Conservation (phyloP, 2,329 filamentous ascomycete species). For the Cladosporium sp. region DNA sequence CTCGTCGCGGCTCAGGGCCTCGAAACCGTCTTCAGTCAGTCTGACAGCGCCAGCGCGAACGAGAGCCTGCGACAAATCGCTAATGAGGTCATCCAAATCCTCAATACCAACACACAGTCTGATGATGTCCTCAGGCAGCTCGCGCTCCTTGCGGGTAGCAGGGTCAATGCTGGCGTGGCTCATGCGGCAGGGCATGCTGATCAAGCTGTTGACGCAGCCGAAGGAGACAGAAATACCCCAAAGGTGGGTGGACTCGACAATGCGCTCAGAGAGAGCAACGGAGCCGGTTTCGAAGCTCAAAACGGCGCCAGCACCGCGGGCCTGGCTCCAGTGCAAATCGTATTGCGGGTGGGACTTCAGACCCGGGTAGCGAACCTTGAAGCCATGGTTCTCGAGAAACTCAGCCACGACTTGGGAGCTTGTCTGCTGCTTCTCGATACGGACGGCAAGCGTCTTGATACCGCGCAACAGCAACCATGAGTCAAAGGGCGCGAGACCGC, state of each 20-base stretch:
- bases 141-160: constrained; percentile 80
- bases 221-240: constrained; percentile 98
- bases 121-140: constrained; percentile 96
- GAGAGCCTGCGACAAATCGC: constrained; percentile 84
- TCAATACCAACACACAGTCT: constrained; percentile 94
- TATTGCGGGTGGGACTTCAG: constrained; percentile 95
- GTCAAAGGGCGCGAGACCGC: constrained; percentile 90
- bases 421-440: constrained; percentile 96
- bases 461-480: constrained; percentile 93
- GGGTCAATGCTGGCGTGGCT: constrained; percentile 97
- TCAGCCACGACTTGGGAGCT: constrained; percentile 88
- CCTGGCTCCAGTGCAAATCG: constrained; percentile 91
- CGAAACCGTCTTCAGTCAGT: constrained; percentile 76
- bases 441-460: constrained; percentile 92
- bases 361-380: constrained; percentile 92
- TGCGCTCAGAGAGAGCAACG: constrained; percentile 74
- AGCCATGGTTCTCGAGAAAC: constrained; percentile 86
- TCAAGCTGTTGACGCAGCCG: constrained; percentile 95
- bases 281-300: constrained; percentile 95
- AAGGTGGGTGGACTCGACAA: constrained; percentile 85
- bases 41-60: constrained; percentile 92
- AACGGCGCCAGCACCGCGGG: constrained; percentile 87
- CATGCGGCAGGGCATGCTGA: constrained; percentile 99
- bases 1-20: constrained; percentile 46
- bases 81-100: constrained; percentile 83